phyloP scores from a whole-genome alignment of 2,329 filamentous ascomycete species.

The Fusarium globosum region DNA sequence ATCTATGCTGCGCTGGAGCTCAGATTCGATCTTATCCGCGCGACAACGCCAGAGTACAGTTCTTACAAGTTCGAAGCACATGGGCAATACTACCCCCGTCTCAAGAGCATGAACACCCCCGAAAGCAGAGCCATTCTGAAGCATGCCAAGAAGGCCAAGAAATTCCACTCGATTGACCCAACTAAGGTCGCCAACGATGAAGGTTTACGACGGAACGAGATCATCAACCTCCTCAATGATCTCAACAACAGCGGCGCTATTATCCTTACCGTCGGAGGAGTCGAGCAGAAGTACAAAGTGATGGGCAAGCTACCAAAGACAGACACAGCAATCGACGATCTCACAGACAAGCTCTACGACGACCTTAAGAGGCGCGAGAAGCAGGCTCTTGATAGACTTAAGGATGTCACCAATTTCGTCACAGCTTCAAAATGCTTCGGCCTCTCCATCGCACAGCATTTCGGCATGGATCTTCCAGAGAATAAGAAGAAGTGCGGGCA shows the following conservation, averaged over 20 bases:
- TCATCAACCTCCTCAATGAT: constrained; percentile 66
- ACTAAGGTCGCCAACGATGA: constrained; percentile 49
- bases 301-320: constrained; percentile 58
- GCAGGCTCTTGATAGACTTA: constrained; percentile 61
- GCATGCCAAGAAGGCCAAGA: constrained; percentile 54
- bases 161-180: constrained; percentile 61
- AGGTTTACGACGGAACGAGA: constrained; percentile 55
- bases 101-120: constrained; percentile 52
- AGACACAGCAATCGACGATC: constrained; percentile 53
- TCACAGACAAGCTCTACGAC: constrained; percentile 60
- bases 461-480: constrained; percentile 63
- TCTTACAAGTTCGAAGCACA: constrained; percentile 62
- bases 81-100: constrained; percentile 44
- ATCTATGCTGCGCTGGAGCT: constrained; percentile 72
- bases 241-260: constrained; percentile 63
- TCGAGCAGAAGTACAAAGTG: constrained; percentile 66
- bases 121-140: constrained; percentile 58
- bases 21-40: constrained; percentile 66
- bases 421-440: constrained; percentile 65
- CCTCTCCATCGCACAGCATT: constrained; percentile 63
- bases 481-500: constrained; percentile 62
- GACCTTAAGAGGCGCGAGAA: constrained; percentile 64
- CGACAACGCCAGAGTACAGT: constrained; percentile 67
- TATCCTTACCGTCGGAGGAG: constrained; percentile 61
- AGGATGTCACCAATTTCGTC: constrained; percentile 64